Conservation (phyloP, 2,329 filamentous ascomycete species). For the Alternaria arbusti region DNA sequence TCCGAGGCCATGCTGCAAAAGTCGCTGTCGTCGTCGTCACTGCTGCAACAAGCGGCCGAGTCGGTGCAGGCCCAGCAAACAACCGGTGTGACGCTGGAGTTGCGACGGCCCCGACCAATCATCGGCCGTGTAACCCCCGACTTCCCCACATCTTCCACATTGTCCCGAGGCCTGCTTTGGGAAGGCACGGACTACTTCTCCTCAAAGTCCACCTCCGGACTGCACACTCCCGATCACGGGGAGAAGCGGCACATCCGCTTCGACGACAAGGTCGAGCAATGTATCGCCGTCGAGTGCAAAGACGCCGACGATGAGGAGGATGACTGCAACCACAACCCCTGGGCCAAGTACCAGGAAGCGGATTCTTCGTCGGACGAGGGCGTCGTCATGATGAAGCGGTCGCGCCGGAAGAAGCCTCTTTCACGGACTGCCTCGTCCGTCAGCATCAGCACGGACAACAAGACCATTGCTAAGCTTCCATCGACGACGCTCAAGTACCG, state of each 20-base stretch:
- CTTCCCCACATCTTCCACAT: constrained; percentile 69
- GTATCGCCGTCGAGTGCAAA: constrained; percentile 90
- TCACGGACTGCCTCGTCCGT: constrained; percentile 63
- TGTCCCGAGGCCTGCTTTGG: constrained; percentile 65
- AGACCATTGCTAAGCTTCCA: constrained; percentile 86
- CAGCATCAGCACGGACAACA: constrained; percentile 69
- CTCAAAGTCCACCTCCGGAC: constrained; percentile 74
- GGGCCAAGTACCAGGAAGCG: constrained; percentile 49
- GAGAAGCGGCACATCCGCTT: constrained; percentile 92
- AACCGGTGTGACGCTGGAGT: constrained; percentile 53
- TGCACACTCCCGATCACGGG: constrained; percentile 65
- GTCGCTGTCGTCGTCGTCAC: constrained; percentile 84
- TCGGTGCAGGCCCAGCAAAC: constrained; percentile 85
- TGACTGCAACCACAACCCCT: constrained; percentile 51
- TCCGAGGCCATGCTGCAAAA: constrained; percentile 93
- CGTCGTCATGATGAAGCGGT: constrained; percentile 80
- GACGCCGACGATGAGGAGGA: constrained; percentile 72
- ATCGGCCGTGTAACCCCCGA: constrained; percentile 72
- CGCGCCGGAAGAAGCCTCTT: constrained; percentile 55
- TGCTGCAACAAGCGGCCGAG: constrained; percentile 87
- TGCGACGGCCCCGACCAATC: constrained; percentile 58
- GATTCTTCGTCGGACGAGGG: constrained; percentile 74
- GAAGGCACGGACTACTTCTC: constrained; percentile 70
- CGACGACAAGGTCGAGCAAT: constrained; percentile 93
- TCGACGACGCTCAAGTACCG: constrained; percentile 87